These are phyloP conservation scores for Saccharomyces hybrid DNA, from an alignment of 1,139 yeast species.

Conservation along the genomic window DNA sequence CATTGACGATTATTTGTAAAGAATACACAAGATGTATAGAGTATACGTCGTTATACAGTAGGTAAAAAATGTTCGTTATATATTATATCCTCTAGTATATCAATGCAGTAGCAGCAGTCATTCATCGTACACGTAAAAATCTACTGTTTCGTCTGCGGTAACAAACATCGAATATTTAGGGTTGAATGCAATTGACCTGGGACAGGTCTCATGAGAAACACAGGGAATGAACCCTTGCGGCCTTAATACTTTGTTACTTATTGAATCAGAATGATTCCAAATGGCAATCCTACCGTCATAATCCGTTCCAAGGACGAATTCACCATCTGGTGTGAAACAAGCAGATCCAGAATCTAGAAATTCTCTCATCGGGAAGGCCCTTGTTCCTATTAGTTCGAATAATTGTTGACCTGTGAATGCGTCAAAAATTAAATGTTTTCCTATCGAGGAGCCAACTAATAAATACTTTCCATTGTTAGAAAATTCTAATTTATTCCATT, in stretches of 20 bases:
- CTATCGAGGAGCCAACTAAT: slow-evolving; percentile 50
- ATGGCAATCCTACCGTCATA: slow-evolving; percentile 46
- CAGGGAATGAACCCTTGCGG: slow-evolving; percentile 26
- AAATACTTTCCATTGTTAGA: slow-evolving; percentile 73
- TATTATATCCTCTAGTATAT: neutral
- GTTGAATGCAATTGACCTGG: slow-evolving; percentile 64
- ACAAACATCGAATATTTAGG: slow-evolving; percentile 74
- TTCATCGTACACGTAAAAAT: slow-evolving; percentile 33
- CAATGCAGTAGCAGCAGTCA: slow-evolving; percentile 18
- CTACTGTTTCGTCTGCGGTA: slow-evolving; percentile 56
- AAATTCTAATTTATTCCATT: slow-evolving; percentile 69
- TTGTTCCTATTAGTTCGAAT: slow-evolving; percentile 44
- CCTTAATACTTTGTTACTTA: slow-evolving; percentile 26
- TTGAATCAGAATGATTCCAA: slow-evolving; percentile 49
- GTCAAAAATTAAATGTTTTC: slow-evolving; percentile 56
- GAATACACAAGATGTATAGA: slow-evolving; percentile 4
- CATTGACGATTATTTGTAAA: slow-evolving; percentile 26
- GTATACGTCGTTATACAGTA: neutral
- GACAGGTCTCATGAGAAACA: slow-evolving; percentile 34
- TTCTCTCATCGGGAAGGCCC: slow-evolving; percentile 36
- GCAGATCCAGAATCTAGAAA: slow-evolving; percentile 56
- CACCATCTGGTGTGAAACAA: slow-evolving; percentile 77
- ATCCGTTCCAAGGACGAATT: slow-evolving; percentile 59
- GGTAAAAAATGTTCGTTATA: neutral
- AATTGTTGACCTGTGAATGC: slow-evolving; percentile 59